Base-by-base conservation (phyloP, 306 rosid species). In the Gastrolobium villosum region DNA sequence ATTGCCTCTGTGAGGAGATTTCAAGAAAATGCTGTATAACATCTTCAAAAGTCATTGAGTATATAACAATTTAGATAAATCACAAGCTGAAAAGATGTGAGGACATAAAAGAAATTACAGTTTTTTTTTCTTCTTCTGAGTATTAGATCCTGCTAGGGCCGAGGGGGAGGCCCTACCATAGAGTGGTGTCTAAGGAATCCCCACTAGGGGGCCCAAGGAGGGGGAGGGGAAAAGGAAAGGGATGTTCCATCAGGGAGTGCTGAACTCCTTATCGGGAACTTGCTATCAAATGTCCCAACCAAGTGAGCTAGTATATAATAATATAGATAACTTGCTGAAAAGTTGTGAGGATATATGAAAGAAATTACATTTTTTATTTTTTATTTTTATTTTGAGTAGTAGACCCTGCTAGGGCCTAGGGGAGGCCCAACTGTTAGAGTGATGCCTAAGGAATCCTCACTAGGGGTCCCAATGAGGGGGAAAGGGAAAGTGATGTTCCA, bases 301-400 rank as follows among this genome's bases (percentile, higher is more conserved):
- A 72, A 11, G 40, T 72, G 77, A 70, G 53, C 37, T 53, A 70
- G 37, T 20, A 20, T 20, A 55, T 7, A 43, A 64, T 31, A 63
- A 15, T 52, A 63, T 39, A 60, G 65, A 49, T 79, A 70, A 41
- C 77, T 50, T 40, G 39, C 34, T 56, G 63, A 53, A 35, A 53
- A 49, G 13, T 32, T 49, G 57, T 5, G 45, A 70, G 55, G 55
- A 49, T 55, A 48, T 79, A 60, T 75, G 40, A 52, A 76, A 76
- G 30, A 44, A 64, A 65, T 39, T 39, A 30, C 20, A 4, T 3
- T 63, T 76, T 6, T 63, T 40, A 1, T 20, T 20, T 20, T 20
- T 20, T 20, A 20, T 20, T 20, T 20, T 20, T 20, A 1, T 20
- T 20, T 20, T 49, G 70, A 37, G 43, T 45, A 74, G 46, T 59